Evolutionary conservation across 2,329 filamentous ascomycete species (phyloP).

Genomic region (Aphanocladium album): DNA sequence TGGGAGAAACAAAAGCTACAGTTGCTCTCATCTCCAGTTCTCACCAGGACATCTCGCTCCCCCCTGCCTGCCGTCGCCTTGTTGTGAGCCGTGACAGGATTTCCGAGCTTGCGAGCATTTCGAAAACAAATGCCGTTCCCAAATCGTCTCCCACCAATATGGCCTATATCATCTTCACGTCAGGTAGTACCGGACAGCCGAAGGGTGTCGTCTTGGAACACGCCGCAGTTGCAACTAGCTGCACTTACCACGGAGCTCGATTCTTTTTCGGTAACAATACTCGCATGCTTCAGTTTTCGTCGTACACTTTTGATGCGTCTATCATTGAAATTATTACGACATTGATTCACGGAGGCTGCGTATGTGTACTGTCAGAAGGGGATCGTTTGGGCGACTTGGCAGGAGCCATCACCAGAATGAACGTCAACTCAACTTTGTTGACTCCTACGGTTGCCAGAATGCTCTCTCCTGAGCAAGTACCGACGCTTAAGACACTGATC

Average conservation of each 20-base stretch:
- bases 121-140: background rate
- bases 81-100: background rate
- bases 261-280: conserved; percentile 16
- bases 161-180: conserved; percentile 18
- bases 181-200: conserved; percentile 11
- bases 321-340: conserved; percentile 20
- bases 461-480: background rate
- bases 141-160: background rate
- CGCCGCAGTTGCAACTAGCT: conserved; percentile 13
- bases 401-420: background rate
- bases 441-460: background rate
- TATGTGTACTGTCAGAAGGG: background rate
- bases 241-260: conserved; percentile 14
- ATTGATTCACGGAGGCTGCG: conserved; percentile 14
- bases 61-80: background rate
- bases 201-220: conserved; percentile 21
- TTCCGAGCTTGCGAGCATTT: background rate
- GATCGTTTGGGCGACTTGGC: background rate
- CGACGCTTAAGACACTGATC: background rate
- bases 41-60: background rate
- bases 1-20: background rate
- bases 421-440: background rate
- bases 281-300: conserved; percentile 12
- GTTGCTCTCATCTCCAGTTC: background rate
- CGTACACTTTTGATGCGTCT: conserved; percentile 13